Evolutionary conservation across 768 basidiomycete species (phyloP).

Genomic region (Strobilomyces dryophilus): DNA sequence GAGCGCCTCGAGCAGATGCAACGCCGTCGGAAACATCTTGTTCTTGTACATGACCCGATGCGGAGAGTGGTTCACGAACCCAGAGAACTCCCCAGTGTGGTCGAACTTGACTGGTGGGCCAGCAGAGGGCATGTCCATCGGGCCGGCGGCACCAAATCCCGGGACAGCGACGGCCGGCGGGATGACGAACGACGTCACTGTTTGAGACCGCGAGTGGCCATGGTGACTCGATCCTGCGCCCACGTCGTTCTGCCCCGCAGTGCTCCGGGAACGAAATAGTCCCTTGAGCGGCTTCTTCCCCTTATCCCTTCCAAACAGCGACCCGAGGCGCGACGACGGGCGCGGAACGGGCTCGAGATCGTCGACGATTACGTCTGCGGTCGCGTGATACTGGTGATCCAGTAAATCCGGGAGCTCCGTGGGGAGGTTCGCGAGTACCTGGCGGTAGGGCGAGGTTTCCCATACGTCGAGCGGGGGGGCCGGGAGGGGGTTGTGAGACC

Average conservation of each 20-base stretch:
- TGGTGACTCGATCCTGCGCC: conserved; percentile 14
- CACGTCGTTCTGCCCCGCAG: conserved; percentile 11
- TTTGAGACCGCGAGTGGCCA: conserved; percentile 12
- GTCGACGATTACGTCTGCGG: background rate
- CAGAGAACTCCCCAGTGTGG: conserved; percentile 37
- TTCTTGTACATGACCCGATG: conserved; percentile 56
- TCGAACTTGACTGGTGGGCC: conserved; percentile 38
- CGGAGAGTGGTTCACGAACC: conserved; percentile 64
- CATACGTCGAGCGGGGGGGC: conserved; percentile 58
- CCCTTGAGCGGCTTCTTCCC: conserved; percentile 36
- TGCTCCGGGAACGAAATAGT: conserved; percentile 45
- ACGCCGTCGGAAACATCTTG: conserved; percentile 59
- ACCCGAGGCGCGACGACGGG: conserved; percentile 18
- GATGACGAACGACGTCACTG: conserved; percentile 23
- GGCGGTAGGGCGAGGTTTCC: conserved; percentile 52
- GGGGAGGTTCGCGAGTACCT: conserved; percentile 47
- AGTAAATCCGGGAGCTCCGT: conserved; percentile 32
- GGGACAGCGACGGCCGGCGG: conserved; percentile 5
- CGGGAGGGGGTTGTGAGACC: conserved; percentile 55
- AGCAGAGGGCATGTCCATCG: conserved; percentile 6
- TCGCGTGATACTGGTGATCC: conserved; percentile 3
- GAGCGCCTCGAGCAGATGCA: conserved; percentile 74
- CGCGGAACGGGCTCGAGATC: conserved; percentile 15
- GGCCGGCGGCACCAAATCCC: background rate
- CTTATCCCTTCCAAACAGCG: conserved; percentile 30